Base-by-base conservation (phyloP, 179 eudicot genomes). In the Silene noctiflora region DNA sequence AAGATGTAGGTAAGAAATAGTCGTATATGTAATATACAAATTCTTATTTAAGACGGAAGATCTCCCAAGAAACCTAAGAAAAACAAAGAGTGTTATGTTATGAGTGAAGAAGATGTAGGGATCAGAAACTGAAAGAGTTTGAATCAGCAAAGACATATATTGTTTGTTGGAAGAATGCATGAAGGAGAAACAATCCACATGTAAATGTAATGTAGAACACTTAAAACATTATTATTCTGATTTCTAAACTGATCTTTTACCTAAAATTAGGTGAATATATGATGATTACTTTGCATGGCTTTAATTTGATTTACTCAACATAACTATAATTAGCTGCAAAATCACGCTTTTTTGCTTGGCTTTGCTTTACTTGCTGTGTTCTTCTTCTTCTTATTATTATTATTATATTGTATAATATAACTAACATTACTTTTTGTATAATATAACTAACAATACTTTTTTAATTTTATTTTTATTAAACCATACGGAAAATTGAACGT, bases 281-380 rank as follows among this genome's bases (percentile, higher is more conserved):
- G 11, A 13, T 22, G 61, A 22, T 68, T 35, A 70, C 17, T 46
- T 70, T 70, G 61, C 73, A 46, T 70, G 73, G 73, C 61, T 33
- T 33, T 33, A 33, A 5, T 24, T 70, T 22, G 73, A 51, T 70
- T 70, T 46, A 20, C 72, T 68, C 22, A 39, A 19, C 8, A 24
- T 68, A 68, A 68, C 72, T 68, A 68, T 5, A 68, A 68, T 68
- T 72, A 72, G 62, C 65, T 72, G 27, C 42, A 55, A 72, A 55
- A 72, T 72, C 65, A 56, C 46, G 75, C 65, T 71, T 59, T 27
- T 56, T 72, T 72, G 29, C 63, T 55, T 72, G 75, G 75, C 51
- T 19, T 72, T 27, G 75, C 65, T 72, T 72, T 55, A 24, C 74
- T 53, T 51, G 31, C 19, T 29, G 2, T 42, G 0, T 4, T 35